Conservation (phyloP, 179 eudicot species). For the Silene coronaria region DNA sequence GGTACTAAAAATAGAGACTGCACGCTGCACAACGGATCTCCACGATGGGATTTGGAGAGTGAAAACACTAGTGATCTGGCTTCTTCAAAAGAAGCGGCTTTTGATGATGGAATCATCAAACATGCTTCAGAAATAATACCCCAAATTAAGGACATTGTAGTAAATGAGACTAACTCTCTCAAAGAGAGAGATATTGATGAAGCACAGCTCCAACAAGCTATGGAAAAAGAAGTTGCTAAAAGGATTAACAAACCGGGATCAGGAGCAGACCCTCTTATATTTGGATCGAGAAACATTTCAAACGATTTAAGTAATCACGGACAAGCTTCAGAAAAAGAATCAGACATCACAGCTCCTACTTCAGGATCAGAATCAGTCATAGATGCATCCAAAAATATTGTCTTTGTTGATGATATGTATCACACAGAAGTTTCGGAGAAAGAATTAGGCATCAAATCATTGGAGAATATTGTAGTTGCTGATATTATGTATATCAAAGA, state of each 20-base stretch:
- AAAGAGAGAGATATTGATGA: slow-evolving; percentile 8
- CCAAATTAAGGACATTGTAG: background rate
- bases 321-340: background rate
- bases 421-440: background rate
- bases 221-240: background rate
- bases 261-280: background rate
- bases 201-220: background rate
- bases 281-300: background rate
- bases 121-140: slow-evolving; percentile 12
- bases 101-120: slow-evolving; percentile 8
- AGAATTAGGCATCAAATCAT: slow-evolving; percentile 10
- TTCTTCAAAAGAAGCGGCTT: slow-evolving; percentile 4
- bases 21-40: slow-evolving; percentile 33
- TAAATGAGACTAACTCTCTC: slow-evolving; percentile 1
- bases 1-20: slow-evolving; percentile 21
- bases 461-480: background rate
- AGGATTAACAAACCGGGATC: background rate
- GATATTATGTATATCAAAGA: background rate
- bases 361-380: background rate
- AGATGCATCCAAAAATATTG: background rate
- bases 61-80: slow-evolving; percentile 7
- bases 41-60: slow-evolving; percentile 30
- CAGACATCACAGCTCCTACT: background rate
- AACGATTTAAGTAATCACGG: background rate
- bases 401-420: background rate